These are phyloP conservation scores for Trichoderma asperelloides DNA, from an alignment of 495 filamentous ascomycete genomes.

Conservation along the genomic window DNA sequence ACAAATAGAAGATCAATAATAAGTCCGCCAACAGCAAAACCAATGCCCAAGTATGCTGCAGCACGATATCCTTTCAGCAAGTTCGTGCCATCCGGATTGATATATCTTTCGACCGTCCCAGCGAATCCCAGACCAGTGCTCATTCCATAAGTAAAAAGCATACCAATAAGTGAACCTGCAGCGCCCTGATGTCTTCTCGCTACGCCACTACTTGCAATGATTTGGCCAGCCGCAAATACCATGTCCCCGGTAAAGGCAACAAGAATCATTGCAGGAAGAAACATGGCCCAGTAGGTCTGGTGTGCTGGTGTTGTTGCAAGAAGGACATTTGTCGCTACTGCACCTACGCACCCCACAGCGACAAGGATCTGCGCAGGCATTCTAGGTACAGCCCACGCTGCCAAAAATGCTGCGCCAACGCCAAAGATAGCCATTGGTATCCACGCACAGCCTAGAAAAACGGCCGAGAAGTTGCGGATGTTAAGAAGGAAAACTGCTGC, in stretches of 20 bases:
- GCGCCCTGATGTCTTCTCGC: not conserved
- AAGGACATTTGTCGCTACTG: not conserved
- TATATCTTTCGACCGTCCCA: not conserved
- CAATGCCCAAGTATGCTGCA: not conserved
- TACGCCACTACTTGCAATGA: not conserved
- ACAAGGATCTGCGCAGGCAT: not conserved
- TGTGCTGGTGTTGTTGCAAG: not conserved
- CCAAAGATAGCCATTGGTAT: not conserved
- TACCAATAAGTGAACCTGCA: constrained; percentile 22
- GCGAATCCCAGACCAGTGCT: not conserved
- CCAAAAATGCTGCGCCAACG: not conserved
- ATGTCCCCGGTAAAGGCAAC: not conserved
- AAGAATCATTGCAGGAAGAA: not conserved
- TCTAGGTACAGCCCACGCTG: not conserved
- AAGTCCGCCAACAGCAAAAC: not conserved
- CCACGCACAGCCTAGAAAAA: not conserved
- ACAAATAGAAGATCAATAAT: not conserved
- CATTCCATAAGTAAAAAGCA: not conserved
- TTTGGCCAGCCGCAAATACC: not conserved
- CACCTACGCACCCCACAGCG: not conserved
- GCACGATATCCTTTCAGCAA: not conserved
- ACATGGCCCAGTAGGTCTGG: not conserved
- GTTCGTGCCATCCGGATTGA: not conserved
- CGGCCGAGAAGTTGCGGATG: not conserved
- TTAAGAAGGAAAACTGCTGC: not conserved